These are phyloP conservation scores for Triticum timopheevii DNA, from an alignment of 176 grass and related monocot genomes.

Conservation along the genomic window DNA sequence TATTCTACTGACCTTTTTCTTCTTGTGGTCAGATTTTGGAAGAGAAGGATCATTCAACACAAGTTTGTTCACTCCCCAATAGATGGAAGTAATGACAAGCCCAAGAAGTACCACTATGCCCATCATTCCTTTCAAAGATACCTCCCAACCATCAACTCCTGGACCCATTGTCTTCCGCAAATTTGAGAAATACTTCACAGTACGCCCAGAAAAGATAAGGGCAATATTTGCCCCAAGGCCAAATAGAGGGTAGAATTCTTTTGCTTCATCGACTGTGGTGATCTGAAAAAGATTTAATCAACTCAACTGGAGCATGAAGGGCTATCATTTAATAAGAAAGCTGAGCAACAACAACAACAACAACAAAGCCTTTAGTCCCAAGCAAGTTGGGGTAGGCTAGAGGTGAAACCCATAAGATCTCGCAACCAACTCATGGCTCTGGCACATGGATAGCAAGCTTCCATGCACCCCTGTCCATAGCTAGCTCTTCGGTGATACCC, in stretches of 20 bases:
- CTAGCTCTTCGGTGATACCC: no score
- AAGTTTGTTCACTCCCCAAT: conserved; percentile 82
- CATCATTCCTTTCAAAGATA: conserved; percentile 97
- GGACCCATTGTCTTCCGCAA: conserved; percentile 78
- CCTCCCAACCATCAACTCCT: conserved; percentile 81
- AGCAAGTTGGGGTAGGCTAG: no score
- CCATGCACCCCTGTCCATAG: no score
- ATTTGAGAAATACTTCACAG: conserved; percentile 93
- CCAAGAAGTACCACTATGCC: conserved; percentile 85
- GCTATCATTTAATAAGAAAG: background rate
- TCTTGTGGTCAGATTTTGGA: conserved; percentile 70
- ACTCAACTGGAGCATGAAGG: background rate
- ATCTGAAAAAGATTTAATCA: conserved; percentile 50
- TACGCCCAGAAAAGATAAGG: conserved; percentile 77
- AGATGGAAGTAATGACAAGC: conserved; percentile 60
- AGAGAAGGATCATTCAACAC: conserved; percentile 74
- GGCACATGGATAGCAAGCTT: no score
- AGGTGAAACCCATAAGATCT: no score
- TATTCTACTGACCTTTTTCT: conserved; percentile 51
- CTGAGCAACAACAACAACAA: no score
- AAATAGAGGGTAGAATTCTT: conserved; percentile 91
- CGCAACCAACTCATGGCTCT: no score
- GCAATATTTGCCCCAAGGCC: conserved; percentile 87
- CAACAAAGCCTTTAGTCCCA: no score
- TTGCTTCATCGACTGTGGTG: conserved; percentile 87